phyloP scores from a whole-genome alignment of 2,329 filamentous ascomycete genomes.

The Diaporthe velutina region DNA sequence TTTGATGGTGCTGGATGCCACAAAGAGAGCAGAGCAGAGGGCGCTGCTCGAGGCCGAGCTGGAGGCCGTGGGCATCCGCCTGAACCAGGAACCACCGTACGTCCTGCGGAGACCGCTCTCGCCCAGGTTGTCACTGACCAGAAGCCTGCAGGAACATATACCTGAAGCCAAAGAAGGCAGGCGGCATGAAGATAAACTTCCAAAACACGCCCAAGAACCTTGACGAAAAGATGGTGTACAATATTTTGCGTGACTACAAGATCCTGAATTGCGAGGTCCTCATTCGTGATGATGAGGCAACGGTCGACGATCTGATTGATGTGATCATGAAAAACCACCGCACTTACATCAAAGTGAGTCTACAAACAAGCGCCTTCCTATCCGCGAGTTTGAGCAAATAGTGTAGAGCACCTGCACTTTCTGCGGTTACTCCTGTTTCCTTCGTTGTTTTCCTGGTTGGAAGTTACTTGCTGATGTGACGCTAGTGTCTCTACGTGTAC shows the following conservation, averaged over 20 bases:
- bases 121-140: slow-evolving; percentile 14
- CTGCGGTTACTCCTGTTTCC: background rate
- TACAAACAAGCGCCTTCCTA: background rate
- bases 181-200: slow-evolving; percentile 99
- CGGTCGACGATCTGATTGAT: slow-evolving; percentile 98
- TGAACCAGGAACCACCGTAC: slow-evolving; percentile 92
- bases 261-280: slow-evolving; percentile 98
- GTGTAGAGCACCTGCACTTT: background rate
- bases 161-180: slow-evolving; percentile 93
- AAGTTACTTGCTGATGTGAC: background rate
- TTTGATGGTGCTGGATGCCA: slow-evolving; percentile 96
- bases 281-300: slow-evolving; percentile 93
- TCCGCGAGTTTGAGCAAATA: background rate
- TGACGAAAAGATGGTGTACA: slow-evolving; percentile 98
- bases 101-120: slow-evolving; percentile 47
- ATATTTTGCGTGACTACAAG: slow-evolving; percentile 98
- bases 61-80: slow-evolving; percentile 92
- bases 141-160: slow-evolving; percentile 83
- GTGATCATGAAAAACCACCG: slow-evolving; percentile 99
- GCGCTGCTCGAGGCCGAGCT: slow-evolving; percentile 90
- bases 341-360: slow-evolving; percentile 82
- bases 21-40: slow-evolving; percentile 94
- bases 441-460: background rate
- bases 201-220: slow-evolving; percentile 87
- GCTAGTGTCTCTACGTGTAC: slow-evolving; percentile 90